Conservation (phyloP, 441 rosid species). For the Adansonia madagascariensis region DNA sequence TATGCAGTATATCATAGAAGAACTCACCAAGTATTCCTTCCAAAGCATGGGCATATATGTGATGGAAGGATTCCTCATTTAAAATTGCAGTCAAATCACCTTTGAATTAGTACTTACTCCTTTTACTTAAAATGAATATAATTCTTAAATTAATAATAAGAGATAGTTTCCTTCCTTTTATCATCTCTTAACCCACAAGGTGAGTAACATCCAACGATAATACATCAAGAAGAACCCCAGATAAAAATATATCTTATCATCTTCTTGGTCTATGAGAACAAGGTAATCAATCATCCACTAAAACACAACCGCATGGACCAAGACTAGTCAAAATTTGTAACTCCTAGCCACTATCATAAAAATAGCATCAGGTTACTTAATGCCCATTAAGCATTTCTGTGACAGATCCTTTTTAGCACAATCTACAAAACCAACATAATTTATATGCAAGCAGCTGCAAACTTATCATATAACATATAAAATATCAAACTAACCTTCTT, state of each 20-base stretch:
- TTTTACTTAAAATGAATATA: background rate
- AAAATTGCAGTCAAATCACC: background rate
- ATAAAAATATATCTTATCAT: background rate
- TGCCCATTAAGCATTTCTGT: background rate
- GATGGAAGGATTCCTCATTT: background rate
- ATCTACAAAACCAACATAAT: conserved; percentile 4
- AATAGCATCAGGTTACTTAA: background rate
- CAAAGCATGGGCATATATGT: background rate
- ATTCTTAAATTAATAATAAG: background rate
- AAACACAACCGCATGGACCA: background rate
- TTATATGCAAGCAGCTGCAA: background rate
- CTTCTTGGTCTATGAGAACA: background rate
- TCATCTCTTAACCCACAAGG: background rate
- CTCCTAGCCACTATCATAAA: background rate
- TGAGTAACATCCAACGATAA: background rate
- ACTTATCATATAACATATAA: background rate
- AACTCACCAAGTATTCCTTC: background rate
- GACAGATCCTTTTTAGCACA: conserved; percentile 11
- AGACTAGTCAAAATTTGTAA: background rate
- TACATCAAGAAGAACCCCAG: background rate
- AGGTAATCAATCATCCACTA: background rate
- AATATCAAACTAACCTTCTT: conserved; percentile 70
- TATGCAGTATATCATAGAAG: background rate
- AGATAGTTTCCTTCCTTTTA: background rate
- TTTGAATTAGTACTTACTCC: background rate